A percentile compares a stretch with the other conserved stretches of the same genome.
Conservation (phyloP, 176 grass and related monocot species). For the Oropetium thomaeum region DNA sequence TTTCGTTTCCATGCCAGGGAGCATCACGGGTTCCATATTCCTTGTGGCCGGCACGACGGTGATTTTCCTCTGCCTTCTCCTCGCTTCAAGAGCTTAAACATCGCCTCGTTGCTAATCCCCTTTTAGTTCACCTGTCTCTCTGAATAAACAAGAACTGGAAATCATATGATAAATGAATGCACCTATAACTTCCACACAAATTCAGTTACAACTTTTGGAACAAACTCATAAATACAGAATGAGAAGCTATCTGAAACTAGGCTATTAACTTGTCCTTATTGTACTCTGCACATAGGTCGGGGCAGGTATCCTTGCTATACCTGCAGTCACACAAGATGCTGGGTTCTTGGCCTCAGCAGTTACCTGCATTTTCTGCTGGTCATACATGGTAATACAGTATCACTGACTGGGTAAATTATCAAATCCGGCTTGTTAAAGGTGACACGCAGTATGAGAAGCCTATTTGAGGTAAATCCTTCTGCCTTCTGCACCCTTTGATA, state of each 20-base stretch:
- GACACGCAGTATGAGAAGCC: conserved; percentile 38
- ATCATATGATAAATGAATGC: not conserved
- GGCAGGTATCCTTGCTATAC: conserved; percentile 92
- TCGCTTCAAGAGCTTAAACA: not conserved
- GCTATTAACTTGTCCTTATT: not conserved
- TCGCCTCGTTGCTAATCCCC: no score
- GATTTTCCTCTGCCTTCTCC: not conserved
- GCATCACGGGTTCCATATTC: conserved; percentile 60
- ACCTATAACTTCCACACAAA: not conserved
- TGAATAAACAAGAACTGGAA: not conserved
- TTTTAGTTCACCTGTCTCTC: no score
- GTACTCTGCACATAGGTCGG: conserved; percentile 53
- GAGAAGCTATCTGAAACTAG: not conserved
- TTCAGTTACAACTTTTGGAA: not conserved
- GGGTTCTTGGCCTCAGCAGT: conserved; percentile 79
- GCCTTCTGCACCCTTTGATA: conserved; percentile 3
- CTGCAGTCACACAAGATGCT: conserved; percentile 90
- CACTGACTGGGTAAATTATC: conserved; percentile 56
- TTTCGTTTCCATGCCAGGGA: conserved; percentile 66
- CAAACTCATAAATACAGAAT: not conserved
- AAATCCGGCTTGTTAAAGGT: conserved; percentile 48
- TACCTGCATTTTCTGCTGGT: conserved; percentile 78
- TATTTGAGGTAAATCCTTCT: conserved; percentile 43
- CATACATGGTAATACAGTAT: conserved; percentile 91
- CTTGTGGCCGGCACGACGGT: conserved; percentile 93